Conservation (phyloP, 2,329 filamentous ascomycete species). For the Ceratocystis cubensis region DNA sequence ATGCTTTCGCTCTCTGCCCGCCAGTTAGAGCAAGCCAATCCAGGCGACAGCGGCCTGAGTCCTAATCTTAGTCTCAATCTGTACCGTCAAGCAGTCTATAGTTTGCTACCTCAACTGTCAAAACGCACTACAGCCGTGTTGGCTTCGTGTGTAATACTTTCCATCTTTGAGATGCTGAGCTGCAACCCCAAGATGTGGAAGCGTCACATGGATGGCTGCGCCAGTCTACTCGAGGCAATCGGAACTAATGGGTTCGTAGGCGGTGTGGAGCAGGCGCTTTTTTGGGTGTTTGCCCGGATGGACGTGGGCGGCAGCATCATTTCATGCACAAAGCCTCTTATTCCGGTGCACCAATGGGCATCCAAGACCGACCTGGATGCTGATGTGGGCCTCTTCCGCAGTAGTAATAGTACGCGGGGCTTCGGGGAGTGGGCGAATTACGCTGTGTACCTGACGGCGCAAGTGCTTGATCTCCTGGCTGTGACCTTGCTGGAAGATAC, state of each 20-base stretch:
- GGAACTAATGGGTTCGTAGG: slow-evolving; percentile 40
- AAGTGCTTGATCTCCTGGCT: slow-evolving; percentile 32
- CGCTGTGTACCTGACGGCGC: slow-evolving; percentile 37
- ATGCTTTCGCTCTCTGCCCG: slow-evolving; percentile 41
- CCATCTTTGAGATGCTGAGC: slow-evolving; percentile 43
- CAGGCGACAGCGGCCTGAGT: background rate
- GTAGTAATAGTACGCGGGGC: slow-evolving; percentile 23
- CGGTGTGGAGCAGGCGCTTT: slow-evolving; percentile 38
- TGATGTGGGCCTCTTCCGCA: slow-evolving; percentile 29
- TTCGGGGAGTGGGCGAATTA: slow-evolving; percentile 41
- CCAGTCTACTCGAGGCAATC: slow-evolving; percentile 37
- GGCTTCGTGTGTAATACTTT: slow-evolving; percentile 41
- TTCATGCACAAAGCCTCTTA: slow-evolving; percentile 38
- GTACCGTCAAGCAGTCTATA: slow-evolving; percentile 40
- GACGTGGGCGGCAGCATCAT: slow-evolving; percentile 43
- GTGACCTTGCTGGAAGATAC: slow-evolving; percentile 22
- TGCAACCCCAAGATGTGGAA: slow-evolving; percentile 38
- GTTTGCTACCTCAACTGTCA: slow-evolving; percentile 36
- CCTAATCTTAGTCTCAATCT: slow-evolving; percentile 31
- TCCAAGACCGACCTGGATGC: slow-evolving; percentile 27
- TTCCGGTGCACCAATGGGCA: slow-evolving; percentile 37
- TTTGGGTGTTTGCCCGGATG: slow-evolving; percentile 45
- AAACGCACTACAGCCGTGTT: slow-evolving; percentile 38
- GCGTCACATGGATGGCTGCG: slow-evolving; percentile 40
- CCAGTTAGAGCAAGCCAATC: slow-evolving; percentile 37